A percentile compares a stretch with the other conserved stretches of the same genome.
These are phyloP conservation scores for Fusarium lyarnte DNA, from an alignment of 2,329 filamentous ascomycete species.

Conservation along the genomic window DNA sequence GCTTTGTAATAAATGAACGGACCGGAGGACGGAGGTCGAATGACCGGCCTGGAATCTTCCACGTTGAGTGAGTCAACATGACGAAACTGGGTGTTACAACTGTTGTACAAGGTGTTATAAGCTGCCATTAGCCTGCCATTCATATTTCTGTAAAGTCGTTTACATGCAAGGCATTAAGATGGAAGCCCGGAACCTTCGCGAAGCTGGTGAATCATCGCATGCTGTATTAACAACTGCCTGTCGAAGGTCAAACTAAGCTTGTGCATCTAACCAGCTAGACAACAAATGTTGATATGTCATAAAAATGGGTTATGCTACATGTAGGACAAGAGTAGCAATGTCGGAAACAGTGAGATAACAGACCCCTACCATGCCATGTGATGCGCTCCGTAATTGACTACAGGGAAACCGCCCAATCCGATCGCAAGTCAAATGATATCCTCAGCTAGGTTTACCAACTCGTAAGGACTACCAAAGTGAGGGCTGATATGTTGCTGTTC, in stretches of 20 bases:
- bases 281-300: background rate
- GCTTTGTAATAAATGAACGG: background rate
- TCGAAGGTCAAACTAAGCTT: background rate
- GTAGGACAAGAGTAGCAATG: background rate
- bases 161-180: background rate
- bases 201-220: background rate
- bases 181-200: constrained; percentile 6
- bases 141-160: background rate
- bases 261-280: background rate
- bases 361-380: background rate
- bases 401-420: background rate
- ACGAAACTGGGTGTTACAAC: constrained; percentile 19
- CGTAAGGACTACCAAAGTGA: constrained; percentile 35
- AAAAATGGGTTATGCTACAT: background rate
- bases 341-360: background rate
- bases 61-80: constrained; percentile 18
- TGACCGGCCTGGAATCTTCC: background rate
- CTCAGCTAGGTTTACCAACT: background rate
- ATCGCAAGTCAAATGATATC: background rate
- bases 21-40: background rate
- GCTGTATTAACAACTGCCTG: background rate
- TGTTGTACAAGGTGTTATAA: constrained; percentile 10
- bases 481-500: constrained; percentile 51
- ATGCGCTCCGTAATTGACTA: background rate
- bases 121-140: constrained; percentile 2